Evolutionary conservation across 2,329 filamentous ascomycete species (phyloP), one percentile per base, ranked within the genome.

Genomic region (Curvularia hawaiiensis): DNA sequence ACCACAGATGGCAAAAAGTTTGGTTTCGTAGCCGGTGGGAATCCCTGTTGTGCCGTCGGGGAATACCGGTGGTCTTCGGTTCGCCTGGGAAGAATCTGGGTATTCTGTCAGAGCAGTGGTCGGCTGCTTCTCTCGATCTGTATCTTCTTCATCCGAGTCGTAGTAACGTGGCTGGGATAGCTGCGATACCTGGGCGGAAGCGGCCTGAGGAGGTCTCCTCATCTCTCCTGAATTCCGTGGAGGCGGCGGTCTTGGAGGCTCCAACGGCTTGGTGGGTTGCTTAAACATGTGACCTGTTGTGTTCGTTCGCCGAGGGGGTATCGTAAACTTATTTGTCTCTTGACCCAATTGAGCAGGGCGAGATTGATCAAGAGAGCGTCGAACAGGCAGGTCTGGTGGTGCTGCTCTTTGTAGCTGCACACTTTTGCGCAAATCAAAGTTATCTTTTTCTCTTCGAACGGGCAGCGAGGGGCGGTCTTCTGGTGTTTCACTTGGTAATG

Each of bases 1-100:
- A 8, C 95, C 95, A 72, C 91, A 97, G 3, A 96, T 88, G 61
- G 95, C 93, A 71, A 97, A 88, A 30, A 92, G 81, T 41, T 92
- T 88, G 5, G 91, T 90, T 62, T 98, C 95, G 65, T 96, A 95
- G 67, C 91, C 92, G 3, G 90, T 93, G 30, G 84, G 78, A 55
- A 99, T 93, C 62, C 94, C 90, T 50, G 83, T 84, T n/a, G 85
- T 84, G 0, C 90, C 89, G 41, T 87, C 83, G 66, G 88, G 89
- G 65, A 91, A 87, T 50, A 84, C 84, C 0, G 95, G 95, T 16
- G 91, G 90, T 48, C 92, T 85, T 49, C 95, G 87, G 71, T 97
- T 99, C 2, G 91, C 86, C 63, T 89, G 88, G 1, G 92, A 91
- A 1, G 90, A 82, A 76, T 99, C 93, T 0, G 95, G 95, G 72